Evolutionary conservation across 345 rosid genomes (phyloP).

Genomic region (Boechera stricta): DNA sequence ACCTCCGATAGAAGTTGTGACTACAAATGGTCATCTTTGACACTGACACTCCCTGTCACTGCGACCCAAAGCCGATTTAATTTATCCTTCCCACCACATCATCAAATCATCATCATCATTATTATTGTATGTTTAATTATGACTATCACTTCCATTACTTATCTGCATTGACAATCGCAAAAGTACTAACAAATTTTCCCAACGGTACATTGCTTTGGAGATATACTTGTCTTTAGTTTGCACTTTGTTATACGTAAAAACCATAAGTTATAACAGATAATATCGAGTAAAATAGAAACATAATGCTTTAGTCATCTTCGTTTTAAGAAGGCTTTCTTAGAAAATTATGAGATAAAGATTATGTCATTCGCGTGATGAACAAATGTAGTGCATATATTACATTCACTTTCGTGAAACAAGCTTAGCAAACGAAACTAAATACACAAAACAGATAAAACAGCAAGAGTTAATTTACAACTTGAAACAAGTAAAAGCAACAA

Average conservation of each 20-base stretch:
- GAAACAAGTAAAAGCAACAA: neutral
- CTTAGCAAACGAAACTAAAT: neutral
- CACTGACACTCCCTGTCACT: constrained; percentile 44
- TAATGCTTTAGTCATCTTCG: neutral
- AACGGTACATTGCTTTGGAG: constrained; percentile 25
- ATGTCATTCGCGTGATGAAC: neutral
- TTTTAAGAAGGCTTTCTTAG: neutral
- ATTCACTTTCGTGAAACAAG: constrained; percentile 24
- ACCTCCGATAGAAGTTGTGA: constrained; percentile 37
- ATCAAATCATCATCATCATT: constrained; percentile 31
- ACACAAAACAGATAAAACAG: constrained; percentile 28
- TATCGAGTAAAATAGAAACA: neutral
- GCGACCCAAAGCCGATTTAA: constrained; percentile 18
- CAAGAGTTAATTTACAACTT: neutral
- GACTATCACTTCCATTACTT: constrained; percentile 25
- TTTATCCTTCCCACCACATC: constrained; percentile 11
- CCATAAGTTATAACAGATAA: neutral
- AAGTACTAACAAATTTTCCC: constrained; percentile 21
- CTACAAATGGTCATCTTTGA: constrained; percentile 53
- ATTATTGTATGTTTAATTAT: constrained; percentile 2
- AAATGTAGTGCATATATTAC: constrained; percentile 31
- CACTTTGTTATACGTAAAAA: neutral
- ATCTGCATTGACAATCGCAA: constrained; percentile 25
- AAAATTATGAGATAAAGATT: neutral
- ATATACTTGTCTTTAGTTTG: neutral